phyloP scores from a whole-genome alignment of 495 filamentous ascomycete genomes.

The Filosporella fistucella region DNA sequence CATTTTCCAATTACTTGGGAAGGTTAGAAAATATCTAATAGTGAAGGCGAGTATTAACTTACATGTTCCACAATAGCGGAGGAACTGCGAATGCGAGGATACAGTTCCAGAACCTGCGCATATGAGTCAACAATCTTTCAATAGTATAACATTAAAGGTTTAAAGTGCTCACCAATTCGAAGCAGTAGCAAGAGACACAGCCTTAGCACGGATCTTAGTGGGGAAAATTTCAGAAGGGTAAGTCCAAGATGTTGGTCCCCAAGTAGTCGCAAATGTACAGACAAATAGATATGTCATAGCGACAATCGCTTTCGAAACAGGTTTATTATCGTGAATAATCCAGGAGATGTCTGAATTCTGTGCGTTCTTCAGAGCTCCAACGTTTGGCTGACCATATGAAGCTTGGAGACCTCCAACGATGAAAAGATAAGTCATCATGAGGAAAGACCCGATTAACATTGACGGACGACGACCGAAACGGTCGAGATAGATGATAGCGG shows the following conservation, averaged over 20 bases:
- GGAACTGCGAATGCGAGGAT: constrained; percentile 47
- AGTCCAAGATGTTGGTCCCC: constrained; percentile 58
- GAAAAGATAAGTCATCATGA: constrained; percentile 51
- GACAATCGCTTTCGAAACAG: constrained; percentile 50
- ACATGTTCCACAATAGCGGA: constrained; percentile 38
- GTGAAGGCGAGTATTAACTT: constrained; percentile 19
- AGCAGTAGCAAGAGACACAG: constrained; percentile 59
- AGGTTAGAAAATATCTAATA: constrained; percentile 17
- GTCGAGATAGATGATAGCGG: constrained; percentile 54
- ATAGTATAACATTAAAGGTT: no score
- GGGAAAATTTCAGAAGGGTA: constrained; percentile 68
- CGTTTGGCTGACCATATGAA: constrained; percentile 50
- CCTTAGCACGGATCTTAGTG: constrained; percentile 60
- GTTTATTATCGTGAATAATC: constrained; percentile 45
- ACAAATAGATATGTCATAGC: constrained; percentile 65
- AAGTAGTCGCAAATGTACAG: constrained; percentile 55
- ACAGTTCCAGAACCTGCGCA: constrained; percentile 63
- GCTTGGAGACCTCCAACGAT: constrained; percentile 52
- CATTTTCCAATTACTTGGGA: constrained; percentile 47
- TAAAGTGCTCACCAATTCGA: no score
- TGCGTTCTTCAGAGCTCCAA: constrained; percentile 31
- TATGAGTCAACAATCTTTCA: no score
- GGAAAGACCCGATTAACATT: constrained; percentile 44
- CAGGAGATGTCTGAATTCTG: constrained; percentile 47
- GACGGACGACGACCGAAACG: constrained; percentile 46